Conservation (phyloP, 768 basidiomycete species). For the Leccinum barrowsii region DNA sequence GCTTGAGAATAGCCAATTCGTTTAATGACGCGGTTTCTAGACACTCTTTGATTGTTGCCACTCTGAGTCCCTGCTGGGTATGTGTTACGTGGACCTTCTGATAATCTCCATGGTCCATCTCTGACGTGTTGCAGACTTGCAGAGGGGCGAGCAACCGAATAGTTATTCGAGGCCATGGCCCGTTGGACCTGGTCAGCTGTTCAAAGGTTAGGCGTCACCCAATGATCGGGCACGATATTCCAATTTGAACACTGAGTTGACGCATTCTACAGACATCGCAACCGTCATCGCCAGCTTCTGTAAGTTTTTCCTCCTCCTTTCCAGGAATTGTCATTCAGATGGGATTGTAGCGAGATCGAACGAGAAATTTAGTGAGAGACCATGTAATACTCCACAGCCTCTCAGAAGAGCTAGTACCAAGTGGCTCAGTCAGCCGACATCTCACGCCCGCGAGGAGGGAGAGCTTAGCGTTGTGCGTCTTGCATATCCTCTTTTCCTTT, state of each 20-base stretch:
- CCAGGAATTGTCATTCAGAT: not conserved
- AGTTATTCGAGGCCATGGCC: slow-evolving; percentile 15
- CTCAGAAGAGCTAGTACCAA: slow-evolving; percentile 8
- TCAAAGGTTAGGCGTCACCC: slow-evolving; percentile 6
- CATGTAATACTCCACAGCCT: not conserved
- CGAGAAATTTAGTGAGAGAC: not conserved
- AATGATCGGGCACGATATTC: not conserved
- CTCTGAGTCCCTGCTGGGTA: slow-evolving; percentile 26
- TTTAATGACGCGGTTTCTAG: slow-evolving; percentile 8
- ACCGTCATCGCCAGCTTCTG: slow-evolving; percentile 4
- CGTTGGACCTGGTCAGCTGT: slow-evolving; percentile 9
- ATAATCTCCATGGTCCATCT: not conserved
- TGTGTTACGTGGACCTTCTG: not conserved
- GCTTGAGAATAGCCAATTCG: not conserved
- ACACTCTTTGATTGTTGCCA: slow-evolving; percentile 31
- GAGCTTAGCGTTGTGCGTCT: slow-evolving; percentile 18
- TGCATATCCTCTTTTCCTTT: not conserved
- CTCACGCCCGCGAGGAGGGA: slow-evolving; percentile 3
- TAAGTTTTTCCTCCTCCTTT: not conserved
- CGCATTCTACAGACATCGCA: slow-evolving; percentile 4
- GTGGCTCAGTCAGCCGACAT: slow-evolving; percentile 4
- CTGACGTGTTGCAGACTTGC: slow-evolving; percentile 15
- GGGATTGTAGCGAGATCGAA: slow-evolving; percentile 4
- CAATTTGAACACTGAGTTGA: not conserved
- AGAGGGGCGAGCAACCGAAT: slow-evolving; percentile 11